Conservation (phyloP, 345 rosid species). For the Lepidium africanum region DNA sequence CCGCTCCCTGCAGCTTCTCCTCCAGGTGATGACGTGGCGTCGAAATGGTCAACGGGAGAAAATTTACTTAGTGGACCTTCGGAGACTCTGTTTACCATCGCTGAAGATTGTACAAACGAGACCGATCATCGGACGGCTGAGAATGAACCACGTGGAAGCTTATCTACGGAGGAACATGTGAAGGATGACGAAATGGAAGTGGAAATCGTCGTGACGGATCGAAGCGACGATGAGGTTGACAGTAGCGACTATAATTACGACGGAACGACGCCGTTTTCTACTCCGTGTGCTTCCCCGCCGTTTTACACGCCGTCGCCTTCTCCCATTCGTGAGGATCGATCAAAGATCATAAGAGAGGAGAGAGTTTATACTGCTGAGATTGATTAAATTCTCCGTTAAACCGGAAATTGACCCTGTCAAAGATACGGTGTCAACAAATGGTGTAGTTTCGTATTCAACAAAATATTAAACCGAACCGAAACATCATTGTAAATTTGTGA, state of each 20-base stretch:
- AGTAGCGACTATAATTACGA: constrained; percentile 4
- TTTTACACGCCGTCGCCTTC: constrained; percentile 74
- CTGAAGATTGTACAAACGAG: constrained; percentile 65
- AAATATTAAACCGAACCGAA: not conserved
- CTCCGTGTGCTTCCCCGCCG: constrained; percentile 68
- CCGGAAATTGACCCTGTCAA: constrained; percentile 11
- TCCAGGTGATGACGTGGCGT: constrained; percentile 25
- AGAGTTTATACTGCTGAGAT: not conserved
- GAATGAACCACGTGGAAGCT: constrained; percentile 14
- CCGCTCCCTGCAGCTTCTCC: not conserved
- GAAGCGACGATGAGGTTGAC: constrained; percentile 12
- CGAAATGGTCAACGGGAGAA: constrained; percentile 14
- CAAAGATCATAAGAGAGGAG: not conserved
- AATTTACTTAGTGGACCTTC: constrained; percentile 41
- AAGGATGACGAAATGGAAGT: not conserved
- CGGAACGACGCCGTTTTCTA: constrained; percentile 49
- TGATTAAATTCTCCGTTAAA: not conserved
- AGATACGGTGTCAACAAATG: not conserved
- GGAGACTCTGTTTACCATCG: constrained; percentile 55
- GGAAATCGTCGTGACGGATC: not conserved
- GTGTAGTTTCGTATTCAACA: not conserved
- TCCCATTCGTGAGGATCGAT: constrained; percentile 32
- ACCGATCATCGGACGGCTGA: constrained; percentile 15
- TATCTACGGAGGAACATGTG: not conserved
- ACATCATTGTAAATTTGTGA: constrained; percentile 3